phyloP scores from a whole-genome alignment of 306 rosid genomes.

The Trifolium pratense region DNA sequence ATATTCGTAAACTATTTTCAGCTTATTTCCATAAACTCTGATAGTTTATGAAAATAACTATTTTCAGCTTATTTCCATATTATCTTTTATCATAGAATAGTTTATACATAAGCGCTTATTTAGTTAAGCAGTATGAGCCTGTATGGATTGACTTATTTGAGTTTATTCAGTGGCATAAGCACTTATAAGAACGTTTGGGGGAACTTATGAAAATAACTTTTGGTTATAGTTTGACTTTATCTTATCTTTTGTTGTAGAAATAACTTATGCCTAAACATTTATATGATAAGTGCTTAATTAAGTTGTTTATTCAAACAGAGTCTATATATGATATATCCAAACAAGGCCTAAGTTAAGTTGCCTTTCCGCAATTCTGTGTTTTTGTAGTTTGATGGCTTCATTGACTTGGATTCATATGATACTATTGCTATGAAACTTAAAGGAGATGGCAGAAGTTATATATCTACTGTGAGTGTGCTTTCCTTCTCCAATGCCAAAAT shows the following conservation, averaged over 20 bases:
- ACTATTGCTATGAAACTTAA: constrained; percentile 80
- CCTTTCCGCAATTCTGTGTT: constrained; percentile 15
- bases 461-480: constrained; percentile 76
- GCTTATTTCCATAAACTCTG: too few relatives aligned
- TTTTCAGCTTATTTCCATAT: too few relatives aligned
- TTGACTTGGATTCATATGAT: constrained; percentile 87
- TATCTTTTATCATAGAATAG: too few relatives aligned
- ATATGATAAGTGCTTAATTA: neutral
- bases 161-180: neutral
- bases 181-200: neutral
- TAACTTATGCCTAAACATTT: neutral
- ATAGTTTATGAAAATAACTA: too few relatives aligned
- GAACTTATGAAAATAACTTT: neutral
- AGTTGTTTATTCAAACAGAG: too few relatives aligned
- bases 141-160: neutral
- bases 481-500: constrained; percentile 29
- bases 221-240: neutral
- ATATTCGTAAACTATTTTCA: too few relatives aligned
- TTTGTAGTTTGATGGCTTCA: constrained; percentile 82
- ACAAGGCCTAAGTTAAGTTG: constrained; percentile 11
- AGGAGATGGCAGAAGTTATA: constrained; percentile 93
- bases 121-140: too few relatives aligned
- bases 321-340: too few relatives aligned
- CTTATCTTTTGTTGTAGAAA: neutral
- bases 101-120: too few relatives aligned